Evolutionary conservation across 306 rosid species (phyloP), one percentile per base, ranked within the genome.

Genomic region (Quercus glauca): DNA sequence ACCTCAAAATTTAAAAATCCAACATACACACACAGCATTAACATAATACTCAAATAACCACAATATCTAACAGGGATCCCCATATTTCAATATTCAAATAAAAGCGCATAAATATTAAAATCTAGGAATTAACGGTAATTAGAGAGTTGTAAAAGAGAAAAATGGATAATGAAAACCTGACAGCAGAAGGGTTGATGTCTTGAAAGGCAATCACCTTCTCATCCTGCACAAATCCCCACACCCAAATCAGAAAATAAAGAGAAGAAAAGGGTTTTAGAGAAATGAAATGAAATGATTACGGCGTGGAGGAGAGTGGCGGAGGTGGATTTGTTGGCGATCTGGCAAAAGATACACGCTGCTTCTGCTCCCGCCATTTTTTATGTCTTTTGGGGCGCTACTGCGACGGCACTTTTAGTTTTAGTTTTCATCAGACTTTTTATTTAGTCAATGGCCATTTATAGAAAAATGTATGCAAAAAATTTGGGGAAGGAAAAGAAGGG

Each of bases 161-260:
- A 19, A 4, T 41, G 26, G 25, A 45, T 20, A 12, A 20, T 64
- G 53, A 63, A 43, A 75, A 88, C 94, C 94, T 88, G 83, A 82
- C 75, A 85, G 95, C 95, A 20, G 94, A 83, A 17, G 92, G 94
- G 59, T 76, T 80, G 73, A 85, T 85, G 72, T 90, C 94, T 72
- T 58, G 87, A 73, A 91, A 91, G 21, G 91, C 91, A 60, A 88
- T 85, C 20, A 88, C 91, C 78, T 76, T 87, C 69, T 88, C 85
- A 60, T 91, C 95, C 95, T 91, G 88, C 81, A 76, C 33, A 55
- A 67, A 37, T 13, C 57, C 20, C 18, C n/a, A 67, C 57, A 77
- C 19, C 72, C 57, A 72, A 82, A 82, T 83, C 52, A 81, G 75
- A 76, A 64, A 69, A 9, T 23, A 13, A 31, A 20, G 35, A 52